Evolutionary conservation across 192 early-diverging fungal species (phyloP).

Genomic region (Gonapodya sp.): DNA sequence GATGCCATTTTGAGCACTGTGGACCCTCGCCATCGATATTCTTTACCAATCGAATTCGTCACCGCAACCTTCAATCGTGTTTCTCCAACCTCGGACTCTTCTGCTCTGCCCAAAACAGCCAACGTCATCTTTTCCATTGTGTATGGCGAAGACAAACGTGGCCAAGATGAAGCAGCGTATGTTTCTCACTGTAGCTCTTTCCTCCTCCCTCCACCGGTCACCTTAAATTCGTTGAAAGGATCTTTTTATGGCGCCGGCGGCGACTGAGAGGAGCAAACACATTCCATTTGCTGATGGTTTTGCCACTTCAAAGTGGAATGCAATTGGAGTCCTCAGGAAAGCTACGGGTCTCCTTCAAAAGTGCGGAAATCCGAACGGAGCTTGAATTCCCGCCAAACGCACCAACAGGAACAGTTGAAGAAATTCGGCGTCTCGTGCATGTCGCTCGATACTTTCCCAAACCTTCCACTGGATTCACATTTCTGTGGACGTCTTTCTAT

Average conservation of each 20-base stretch:
- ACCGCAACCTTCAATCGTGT: neutral
- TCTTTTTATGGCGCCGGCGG: neutral
- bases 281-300: no score
- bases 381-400: neutral
- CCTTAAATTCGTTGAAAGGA: neutral
- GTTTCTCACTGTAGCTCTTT: neutral
- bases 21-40: neutral
- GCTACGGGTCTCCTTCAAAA: neutral
- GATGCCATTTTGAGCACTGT: neutral
- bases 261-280: no score
- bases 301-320: no score
- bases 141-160: neutral
- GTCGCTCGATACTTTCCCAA: neutral
- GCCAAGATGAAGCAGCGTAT: neutral
- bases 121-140: neutral
- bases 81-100: neutral
- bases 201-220: neutral
- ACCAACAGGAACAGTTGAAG: neutral
- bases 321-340: no score
- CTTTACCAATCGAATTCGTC: neutral
- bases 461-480: neutral
- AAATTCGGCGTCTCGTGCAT: neutral
- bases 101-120: neutral
- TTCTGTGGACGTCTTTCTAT: neutral
- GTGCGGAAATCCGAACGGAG: neutral